Evolutionary conservation across 495 filamentous ascomycete genomes (phyloP), one percentile per base, ranked within the genome.

Genomic region (Talaromyces borbonicus): DNA sequence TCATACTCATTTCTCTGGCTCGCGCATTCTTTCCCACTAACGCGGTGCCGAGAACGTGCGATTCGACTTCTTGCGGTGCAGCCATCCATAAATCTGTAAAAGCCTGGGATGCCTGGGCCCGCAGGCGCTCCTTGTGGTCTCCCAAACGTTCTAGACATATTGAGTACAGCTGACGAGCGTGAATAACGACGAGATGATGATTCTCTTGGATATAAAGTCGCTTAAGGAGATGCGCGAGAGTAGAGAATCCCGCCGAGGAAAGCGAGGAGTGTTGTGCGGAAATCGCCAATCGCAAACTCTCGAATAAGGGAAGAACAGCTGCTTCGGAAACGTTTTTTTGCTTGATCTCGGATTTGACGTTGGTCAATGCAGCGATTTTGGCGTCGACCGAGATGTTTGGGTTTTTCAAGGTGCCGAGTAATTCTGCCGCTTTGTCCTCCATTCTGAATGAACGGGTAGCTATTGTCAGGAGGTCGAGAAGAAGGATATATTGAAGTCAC

Each of bases 271-370:
- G 81, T 50, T 82, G 81, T n/a, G 84, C 80, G 48, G 62, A 66
- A 37, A 89, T 82, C 37, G 84, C 78, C 9, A 77, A 56, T 26
- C 77, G 77, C 46, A 88, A 65, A 36, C 78, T 78, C 43, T 93
- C 84, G 63, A 92, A 88, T 43, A 92, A 75, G 26, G 75, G 70
- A 14, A 72, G 57, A 50, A 90, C 74, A 42, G 80, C 82, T n/a
- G 62, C 57, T 46, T 88, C 84, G 30, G 85, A 84, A 19, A 93
- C 84, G 66, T 85, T 84, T 47, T 80, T 81, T 56, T 90, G 87
- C 62, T 94, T 95, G 68, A 95, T 92, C 55, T 79, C 78, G 38
- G 84, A 84, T 60, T 93, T 93, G 60, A 90, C 62, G 51, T 68
- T 70, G 40, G 78, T 85, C 41, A 94, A 68, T 27, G 78, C 76